Conservation (phyloP, 108 stramenopile genomes). For the Ochromonas danica region DNA sequence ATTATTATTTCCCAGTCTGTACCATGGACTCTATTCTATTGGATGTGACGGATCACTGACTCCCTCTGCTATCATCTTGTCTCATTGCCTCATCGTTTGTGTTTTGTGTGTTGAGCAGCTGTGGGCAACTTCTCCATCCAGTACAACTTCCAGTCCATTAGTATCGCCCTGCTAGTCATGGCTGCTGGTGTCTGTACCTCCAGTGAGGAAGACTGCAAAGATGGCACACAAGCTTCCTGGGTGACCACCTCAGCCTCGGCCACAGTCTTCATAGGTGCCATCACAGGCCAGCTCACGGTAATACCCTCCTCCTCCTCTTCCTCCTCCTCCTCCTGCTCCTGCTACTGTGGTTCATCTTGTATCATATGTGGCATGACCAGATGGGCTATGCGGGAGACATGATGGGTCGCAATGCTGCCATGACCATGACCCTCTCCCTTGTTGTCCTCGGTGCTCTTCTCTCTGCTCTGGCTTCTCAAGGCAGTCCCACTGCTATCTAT, state of each 20-base stretch:
- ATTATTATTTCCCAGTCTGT: no score
- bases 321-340: background rate
- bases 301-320: background rate
- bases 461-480: constrained; percentile 5
- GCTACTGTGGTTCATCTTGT: no score
- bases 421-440: constrained; percentile 12
- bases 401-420: constrained; percentile 18
- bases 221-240: constrained; percentile 7
- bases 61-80: no score
- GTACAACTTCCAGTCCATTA: constrained; percentile 30
- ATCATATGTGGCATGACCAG: no score
- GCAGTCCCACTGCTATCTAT: constrained; percentile 11
- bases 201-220: constrained; percentile 20
- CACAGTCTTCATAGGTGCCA: constrained; percentile 23
- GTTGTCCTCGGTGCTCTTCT: constrained; percentile 9
- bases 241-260: constrained; percentile 8
- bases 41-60: no score
- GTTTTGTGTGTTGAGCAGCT: no score
- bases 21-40: no score
- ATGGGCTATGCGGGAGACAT: constrained; percentile 21
- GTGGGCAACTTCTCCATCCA: constrained; percentile 24
- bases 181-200: background rate
- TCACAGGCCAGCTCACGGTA: constrained; percentile 22
- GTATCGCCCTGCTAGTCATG: constrained; percentile 25
- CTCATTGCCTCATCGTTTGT: no score